phyloP scores from a whole-genome alignment of 371 early-diverging fungal species.

The Apophysomyces sp. region DNA sequence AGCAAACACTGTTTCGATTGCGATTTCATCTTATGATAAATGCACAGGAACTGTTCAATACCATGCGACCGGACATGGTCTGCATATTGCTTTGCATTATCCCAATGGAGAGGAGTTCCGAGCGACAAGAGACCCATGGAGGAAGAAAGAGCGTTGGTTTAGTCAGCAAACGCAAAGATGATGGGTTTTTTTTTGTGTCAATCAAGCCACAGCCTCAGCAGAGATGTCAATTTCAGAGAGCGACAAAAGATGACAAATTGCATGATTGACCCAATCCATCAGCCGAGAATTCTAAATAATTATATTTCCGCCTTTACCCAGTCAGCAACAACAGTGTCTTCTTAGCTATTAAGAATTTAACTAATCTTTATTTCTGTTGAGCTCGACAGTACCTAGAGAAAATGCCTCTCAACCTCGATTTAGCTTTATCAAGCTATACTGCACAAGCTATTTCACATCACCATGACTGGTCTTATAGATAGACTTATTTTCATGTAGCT shows the following conservation, averaged over 20 bases:
- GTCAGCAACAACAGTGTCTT: too few relatives aligned
- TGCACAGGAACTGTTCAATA: slow-evolving; percentile 90
- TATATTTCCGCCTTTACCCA: too few relatives aligned
- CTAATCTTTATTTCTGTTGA: too few relatives aligned
- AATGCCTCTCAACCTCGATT: too few relatives aligned
- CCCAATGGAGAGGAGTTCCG: slow-evolving; percentile 96
- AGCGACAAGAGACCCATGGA: slow-evolving; percentile 92
- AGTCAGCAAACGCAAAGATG: slow-evolving; percentile 1
- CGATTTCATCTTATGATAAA: slow-evolving; percentile 81
- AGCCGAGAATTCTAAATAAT: not conserved
- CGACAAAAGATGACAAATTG: not conserved
- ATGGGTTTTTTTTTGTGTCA: not conserved
- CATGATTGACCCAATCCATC: not conserved
- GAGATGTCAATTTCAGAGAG: too few relatives aligned
- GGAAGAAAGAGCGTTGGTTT: slow-evolving; percentile 1
- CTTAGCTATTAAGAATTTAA: too few relatives aligned
- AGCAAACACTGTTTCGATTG: slow-evolving; percentile 74
- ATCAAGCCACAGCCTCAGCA: not conserved
- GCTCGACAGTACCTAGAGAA: too few relatives aligned
- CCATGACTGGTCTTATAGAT: too few relatives aligned
- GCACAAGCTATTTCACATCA: too few relatives aligned
- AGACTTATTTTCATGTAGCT: too few relatives aligned
- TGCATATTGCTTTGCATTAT: slow-evolving; percentile 82
- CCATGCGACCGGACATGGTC: slow-evolving; percentile 92
- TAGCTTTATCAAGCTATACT: too few relatives aligned